Percentiles rank a stretch among this genome's conserved stretches.
phyloP scores from a whole-genome alignment of 352 stramenopile genomes.

The Phytophthora parvispora region DNA sequence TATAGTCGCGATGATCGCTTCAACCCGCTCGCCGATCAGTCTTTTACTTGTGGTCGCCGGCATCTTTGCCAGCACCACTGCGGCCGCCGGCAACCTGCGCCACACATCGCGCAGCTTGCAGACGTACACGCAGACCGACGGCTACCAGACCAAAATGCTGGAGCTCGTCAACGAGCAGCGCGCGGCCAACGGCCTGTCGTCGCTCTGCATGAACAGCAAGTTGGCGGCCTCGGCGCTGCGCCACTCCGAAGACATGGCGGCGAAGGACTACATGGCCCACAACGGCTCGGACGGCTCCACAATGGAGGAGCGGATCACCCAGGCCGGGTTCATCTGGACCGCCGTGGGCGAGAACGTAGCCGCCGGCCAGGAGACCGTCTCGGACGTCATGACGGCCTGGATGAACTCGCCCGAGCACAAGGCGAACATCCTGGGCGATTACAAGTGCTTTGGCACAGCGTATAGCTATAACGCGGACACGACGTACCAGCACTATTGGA shows the following conservation, averaged over 20 bases:
- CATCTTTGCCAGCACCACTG: constrained; percentile 6
- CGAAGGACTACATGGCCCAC: constrained; percentile 57
- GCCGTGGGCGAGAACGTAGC: constrained; percentile 62
- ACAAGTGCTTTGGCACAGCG: constrained; percentile 36
- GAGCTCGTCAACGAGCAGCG: constrained; percentile 52
- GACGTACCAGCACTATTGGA: constrained; percentile 60
- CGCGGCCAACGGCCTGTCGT: constrained; percentile 31
- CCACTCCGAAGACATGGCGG: constrained; percentile 45
- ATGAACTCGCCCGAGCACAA: constrained; percentile 62
- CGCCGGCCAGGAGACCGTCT: constrained; percentile 46
- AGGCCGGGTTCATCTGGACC: constrained; percentile 56
- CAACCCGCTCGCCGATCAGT: constrained; percentile 8
- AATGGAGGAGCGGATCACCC: constrained; percentile 45
- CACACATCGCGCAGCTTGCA: constrained; percentile 18
- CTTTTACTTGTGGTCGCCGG: constrained; percentile 14
- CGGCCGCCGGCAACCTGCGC: constrained; percentile 14
- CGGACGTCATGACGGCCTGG: constrained; percentile 59
- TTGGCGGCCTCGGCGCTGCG: constrained; percentile 13
- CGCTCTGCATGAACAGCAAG: constrained; percentile 52
- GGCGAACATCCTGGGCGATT: constrained; percentile 48
- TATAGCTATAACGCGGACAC: constrained; percentile 33
- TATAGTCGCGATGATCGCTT: constrained; percentile 11
- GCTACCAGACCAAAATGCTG: constrained; percentile 29
- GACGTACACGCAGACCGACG: constrained; percentile 31
- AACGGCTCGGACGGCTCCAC: constrained; percentile 51